These are phyloP conservation scores for Lipomyces anomalus DNA, from an alignment of 805 yeast genomes.

Conservation along the genomic window DNA sequence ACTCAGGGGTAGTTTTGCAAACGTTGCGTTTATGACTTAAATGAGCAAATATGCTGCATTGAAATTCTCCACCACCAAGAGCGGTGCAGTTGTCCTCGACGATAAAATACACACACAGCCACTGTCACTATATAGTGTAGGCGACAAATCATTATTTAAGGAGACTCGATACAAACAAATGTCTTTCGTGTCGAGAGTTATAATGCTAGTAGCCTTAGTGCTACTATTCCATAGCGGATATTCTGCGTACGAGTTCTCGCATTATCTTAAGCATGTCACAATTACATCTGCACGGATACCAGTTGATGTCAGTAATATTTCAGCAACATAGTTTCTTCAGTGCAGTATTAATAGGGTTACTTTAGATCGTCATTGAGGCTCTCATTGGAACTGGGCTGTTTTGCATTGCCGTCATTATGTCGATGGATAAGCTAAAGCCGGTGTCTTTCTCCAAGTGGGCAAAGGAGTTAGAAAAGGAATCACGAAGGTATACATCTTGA, in stretches of 20 bases:
- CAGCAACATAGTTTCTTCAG: neutral
- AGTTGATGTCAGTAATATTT: slow-evolving; percentile 15
- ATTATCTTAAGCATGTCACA: slow-evolving; percentile 18
- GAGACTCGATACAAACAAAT: no score
- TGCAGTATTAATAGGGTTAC: neutral
- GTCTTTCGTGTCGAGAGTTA: neutral
- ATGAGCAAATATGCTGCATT: no score
- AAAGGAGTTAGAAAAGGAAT: slow-evolving; percentile 13
- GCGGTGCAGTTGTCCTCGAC: no score
- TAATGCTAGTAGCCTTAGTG: neutral
- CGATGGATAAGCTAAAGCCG: slow-evolving; percentile 12
- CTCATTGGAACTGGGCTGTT: slow-evolving; percentile 14
- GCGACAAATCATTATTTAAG: no score
- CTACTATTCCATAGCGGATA: slow-evolving; percentile 17
- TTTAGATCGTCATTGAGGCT: slow-evolving; percentile 21
- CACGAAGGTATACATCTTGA: slow-evolving; percentile 7
- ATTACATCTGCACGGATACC: slow-evolving; percentile 13
- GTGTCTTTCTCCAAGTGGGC: slow-evolving; percentile 20
- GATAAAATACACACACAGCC: no score
- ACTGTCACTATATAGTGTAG: no score
- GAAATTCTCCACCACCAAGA: no score
- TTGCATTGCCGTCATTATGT: slow-evolving; percentile 15
- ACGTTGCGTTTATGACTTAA: no score
- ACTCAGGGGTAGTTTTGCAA: no score
- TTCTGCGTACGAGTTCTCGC: slow-evolving; percentile 24